Base-by-base conservation (phyloP, 129 eudicot genomes). In the Calendula officinalis region DNA sequence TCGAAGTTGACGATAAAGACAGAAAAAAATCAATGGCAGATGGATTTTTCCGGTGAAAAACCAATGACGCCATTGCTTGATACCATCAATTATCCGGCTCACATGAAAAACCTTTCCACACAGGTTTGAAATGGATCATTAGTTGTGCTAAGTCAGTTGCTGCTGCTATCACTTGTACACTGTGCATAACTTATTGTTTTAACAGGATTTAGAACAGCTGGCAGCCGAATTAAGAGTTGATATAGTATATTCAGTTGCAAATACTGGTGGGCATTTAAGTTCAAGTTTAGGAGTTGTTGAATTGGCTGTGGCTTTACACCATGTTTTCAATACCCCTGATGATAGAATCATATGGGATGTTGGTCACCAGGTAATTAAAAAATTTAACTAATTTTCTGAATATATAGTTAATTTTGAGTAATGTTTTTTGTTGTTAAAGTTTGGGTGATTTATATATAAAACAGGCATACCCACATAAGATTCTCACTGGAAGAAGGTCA, bases 211-310 rank as follows among this genome's bases (percentile, higher is more conserved):
- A 22, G 94, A 85, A 49, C 90, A 89, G 65, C 45, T 89, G 38
- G 87, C 96, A 45, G 85, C 90, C 58, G 96, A 89, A 34, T 67
- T 89, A 4, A 83, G 96, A 76, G 81, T 87, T 59, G 96, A 89
- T 56, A 82, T 89, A 8, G 94, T 89, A 22, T 72, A 85, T 57
- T 56, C 81, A 42, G 83, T 85, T 8, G 72, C 96, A 13, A 78
- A 83, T 36, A 80, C 80, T 0, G 96, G 96, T 15, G 96, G 96
- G 17, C 96, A 89, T 81, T 74, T 89, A 22, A 89, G 96, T 81
- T 77, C 96, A 64, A 89, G 96, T 73, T 74, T 89, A 66, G 96
- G 96, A 11, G 96, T 89, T 12, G 96, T 89, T 57, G 96, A 89
- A 56, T 73, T 89, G 66, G 69, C 96, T 14, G 90, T 89, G 53